These are phyloP conservation scores for Lasiosphaeria miniovina DNA, from an alignment of 495 filamentous ascomycete genomes.

Conservation along the genomic window DNA sequence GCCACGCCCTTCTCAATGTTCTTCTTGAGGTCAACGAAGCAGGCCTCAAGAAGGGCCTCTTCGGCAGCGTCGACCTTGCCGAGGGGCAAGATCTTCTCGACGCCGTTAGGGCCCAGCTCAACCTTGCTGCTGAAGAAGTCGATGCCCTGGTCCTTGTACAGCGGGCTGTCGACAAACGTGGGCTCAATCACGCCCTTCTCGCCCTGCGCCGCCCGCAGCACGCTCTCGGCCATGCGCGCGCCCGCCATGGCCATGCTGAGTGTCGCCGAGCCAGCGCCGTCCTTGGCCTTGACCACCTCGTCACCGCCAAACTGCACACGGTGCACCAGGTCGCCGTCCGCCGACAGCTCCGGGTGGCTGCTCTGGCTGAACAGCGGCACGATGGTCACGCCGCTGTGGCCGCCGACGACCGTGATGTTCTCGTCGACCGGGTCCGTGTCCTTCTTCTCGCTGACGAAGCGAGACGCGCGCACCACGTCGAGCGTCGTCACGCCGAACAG, in stretches of 20 bases:
- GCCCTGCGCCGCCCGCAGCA: conserved; percentile 89
- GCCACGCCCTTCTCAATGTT: conserved; percentile 57
- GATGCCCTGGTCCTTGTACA: conserved; percentile 95
- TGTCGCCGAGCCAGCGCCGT: conserved; percentile 95
- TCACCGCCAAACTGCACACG: conserved; percentile 99
- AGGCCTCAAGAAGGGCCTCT: conserved; percentile 82
- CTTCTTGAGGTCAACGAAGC: conserved; percentile 83
- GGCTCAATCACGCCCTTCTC: conserved; percentile 95
- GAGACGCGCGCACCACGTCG: conserved; percentile 94
- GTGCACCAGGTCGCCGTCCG: conserved; percentile 75
- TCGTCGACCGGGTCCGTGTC: conserved; percentile 82
- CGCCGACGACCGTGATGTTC: conserved; percentile 92
- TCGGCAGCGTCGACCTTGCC: conserved; percentile 80
- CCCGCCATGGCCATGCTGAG: conserved; percentile 99
- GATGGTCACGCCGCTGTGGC: conserved; percentile 96
- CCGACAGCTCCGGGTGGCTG: conserved; percentile 74
- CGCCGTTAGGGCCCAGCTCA: conserved; percentile 93
- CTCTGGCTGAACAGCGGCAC: conserved; percentile 96
- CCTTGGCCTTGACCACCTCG: conserved; percentile 99
- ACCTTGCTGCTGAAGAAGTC: conserved; percentile 94
- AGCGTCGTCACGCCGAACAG: conserved; percentile 99
- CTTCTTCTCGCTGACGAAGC: conserved; percentile 95
- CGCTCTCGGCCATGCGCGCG: conserved; percentile 91
- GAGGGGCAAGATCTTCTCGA: conserved; percentile 84
- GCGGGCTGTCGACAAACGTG: conserved; percentile 91